Evolutionary conservation across 2,329 filamentous ascomycete genomes (phyloP).

Genomic region (Verticillium longisporum): DNA sequence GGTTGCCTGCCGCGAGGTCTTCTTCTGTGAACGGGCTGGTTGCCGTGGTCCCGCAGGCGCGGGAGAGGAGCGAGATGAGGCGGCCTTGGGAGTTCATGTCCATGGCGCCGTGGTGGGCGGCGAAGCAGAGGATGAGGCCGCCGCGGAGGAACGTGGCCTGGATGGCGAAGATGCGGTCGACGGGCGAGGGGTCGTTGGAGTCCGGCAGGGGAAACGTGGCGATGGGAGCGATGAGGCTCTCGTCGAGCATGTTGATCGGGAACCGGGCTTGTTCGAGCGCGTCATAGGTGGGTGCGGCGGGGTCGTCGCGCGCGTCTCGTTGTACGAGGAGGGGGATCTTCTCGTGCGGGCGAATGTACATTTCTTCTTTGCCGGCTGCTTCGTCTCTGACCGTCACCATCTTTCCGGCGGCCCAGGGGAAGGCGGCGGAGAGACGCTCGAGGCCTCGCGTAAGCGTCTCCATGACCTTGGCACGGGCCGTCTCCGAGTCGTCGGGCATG

Average conservation of each 20-base stretch:
- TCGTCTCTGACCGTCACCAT: constrained; percentile 25
- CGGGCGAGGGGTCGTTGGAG: not conserved
- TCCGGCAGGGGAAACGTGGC: constrained; percentile 3
- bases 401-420: constrained; percentile 41
- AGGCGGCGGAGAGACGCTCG: constrained; percentile 24
- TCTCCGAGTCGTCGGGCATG: constrained; percentile 12
- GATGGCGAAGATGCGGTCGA: constrained; percentile 5
- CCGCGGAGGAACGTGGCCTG: constrained; percentile 23
- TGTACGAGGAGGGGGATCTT: constrained; percentile 26
- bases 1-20: constrained; percentile 36
- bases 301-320: constrained; percentile 32
- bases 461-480: constrained; percentile 17
- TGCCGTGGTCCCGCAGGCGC: constrained; percentile 30
- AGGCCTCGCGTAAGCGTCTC: constrained; percentile 27
- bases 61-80: constrained; percentile 38
- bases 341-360: constrained; percentile 29
- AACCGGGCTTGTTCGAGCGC: constrained; percentile 28
- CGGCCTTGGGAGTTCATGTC: constrained; percentile 43
- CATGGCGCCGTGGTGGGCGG: constrained; percentile 40
- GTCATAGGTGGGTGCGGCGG: constrained; percentile 28
- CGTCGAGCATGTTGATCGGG: constrained; percentile 42
- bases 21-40: constrained; percentile 34
- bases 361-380: constrained; percentile 21
- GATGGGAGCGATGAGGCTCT: constrained; percentile 25
- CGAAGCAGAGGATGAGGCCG: constrained; percentile 41